Evolutionary conservation across 177 flowering plant species (phyloP).

Genomic region (Tripterygium wilfordii): DNA sequence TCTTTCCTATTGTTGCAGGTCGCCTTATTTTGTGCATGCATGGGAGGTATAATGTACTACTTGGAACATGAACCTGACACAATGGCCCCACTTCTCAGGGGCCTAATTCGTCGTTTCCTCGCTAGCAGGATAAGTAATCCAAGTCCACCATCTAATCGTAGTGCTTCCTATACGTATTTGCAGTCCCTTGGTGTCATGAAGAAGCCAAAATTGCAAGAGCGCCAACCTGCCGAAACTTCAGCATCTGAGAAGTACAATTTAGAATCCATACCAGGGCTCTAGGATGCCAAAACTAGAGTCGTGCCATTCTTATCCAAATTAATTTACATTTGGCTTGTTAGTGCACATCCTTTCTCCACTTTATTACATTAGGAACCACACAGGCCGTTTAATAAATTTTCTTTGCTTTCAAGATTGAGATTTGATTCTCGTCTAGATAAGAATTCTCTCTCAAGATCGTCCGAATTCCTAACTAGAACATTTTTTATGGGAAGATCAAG

Average conservation of each 20-base stretch:
- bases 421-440: too few species aligned
- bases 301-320: too few species aligned
- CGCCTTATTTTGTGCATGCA: constrained; percentile 75
- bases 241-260: constrained; percentile 69
- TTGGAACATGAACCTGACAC: constrained; percentile 94
- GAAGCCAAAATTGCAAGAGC: constrained; percentile 43
- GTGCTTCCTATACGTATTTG: constrained; percentile 61
- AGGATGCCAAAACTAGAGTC: too few species aligned
- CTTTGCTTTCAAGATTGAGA: too few species aligned
- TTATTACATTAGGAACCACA: too few species aligned
- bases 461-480: too few species aligned
- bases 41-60: constrained; percentile 98
- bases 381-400: too few species aligned
- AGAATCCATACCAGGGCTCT: constrained; percentile 90
- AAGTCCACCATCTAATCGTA: constrained; percentile 35
- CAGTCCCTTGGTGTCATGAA: constrained; percentile 54
- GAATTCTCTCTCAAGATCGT: too few species aligned
- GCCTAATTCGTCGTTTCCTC: constrained; percentile 88
- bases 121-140: constrained; percentile 93
- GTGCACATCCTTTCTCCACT: too few species aligned
- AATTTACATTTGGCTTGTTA: too few species aligned
- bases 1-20: too few species aligned
- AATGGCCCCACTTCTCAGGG: constrained; percentile 93
- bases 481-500: too few species aligned
- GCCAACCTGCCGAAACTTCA: constrained; percentile 32